These are phyloP conservation scores for Acorus gramineus DNA, from an alignment of 106 monocot genomes.

Conservation along the genomic window DNA sequence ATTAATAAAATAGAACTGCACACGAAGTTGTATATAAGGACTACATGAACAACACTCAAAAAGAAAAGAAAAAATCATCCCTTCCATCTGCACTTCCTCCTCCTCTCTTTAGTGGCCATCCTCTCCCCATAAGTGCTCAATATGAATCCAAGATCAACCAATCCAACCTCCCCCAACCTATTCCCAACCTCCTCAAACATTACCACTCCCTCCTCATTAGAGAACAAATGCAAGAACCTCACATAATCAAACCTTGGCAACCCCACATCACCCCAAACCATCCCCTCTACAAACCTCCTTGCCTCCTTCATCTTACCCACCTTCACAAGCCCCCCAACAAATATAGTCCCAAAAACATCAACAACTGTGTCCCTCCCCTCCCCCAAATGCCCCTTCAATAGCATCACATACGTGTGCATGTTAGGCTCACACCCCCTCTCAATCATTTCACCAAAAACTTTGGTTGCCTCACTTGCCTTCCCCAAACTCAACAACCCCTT, in stretches of 20 bases:
- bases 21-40: too few relatives aligned
- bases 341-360: conserved; percentile 58
- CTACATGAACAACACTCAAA: too few relatives aligned
- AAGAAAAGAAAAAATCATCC: too few relatives aligned
- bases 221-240: conserved; percentile 66
- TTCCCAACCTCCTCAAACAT: conserved; percentile 85
- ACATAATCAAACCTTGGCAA: conserved; percentile 78
- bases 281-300: conserved; percentile 77
- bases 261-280: conserved; percentile 36
- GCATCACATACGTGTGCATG: conserved; percentile 92
- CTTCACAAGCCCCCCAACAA: conserved; percentile 80
- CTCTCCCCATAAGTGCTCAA: conserved; percentile 72
- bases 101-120: conserved; percentile 80
- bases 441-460: conserved; percentile 72
- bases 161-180: conserved; percentile 54
- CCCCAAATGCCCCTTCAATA: conserved; percentile 81
- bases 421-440: conserved; percentile 48
- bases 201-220: conserved; percentile 56
- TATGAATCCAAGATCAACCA: conserved; percentile 63
- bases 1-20: too few relatives aligned
- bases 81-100: conserved; percentile 15
- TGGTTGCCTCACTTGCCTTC: conserved; percentile 49
- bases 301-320: conserved; percentile 46
- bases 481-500: conserved; percentile 61
- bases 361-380: conserved; percentile 47